Evolutionary conservation across 192 early-diverging fungal genomes (phyloP), one percentile per base, ranked within the genome.

Genomic region (Coemansia pectinata): DNA sequence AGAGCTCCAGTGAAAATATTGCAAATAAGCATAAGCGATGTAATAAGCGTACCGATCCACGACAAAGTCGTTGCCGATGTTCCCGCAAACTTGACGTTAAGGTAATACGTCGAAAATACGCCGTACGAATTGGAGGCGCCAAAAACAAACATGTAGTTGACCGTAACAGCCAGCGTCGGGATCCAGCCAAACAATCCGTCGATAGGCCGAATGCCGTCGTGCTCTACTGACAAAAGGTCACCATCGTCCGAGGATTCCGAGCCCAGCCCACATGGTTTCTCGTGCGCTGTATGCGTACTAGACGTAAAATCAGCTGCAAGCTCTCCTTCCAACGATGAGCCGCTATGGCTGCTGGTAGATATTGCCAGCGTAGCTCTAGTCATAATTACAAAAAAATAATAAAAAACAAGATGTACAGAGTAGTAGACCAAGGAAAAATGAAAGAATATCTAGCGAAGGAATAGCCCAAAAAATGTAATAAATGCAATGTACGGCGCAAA

Each of bases 31-130:
- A 82, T 76, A 29, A 69, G 44, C 1, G 62, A 60, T 6, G 79
- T 71, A 47, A 71, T 74, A 6, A 70, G 45, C 10, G 79, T 77
- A 7, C 75, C 79, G 11, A 82, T 77, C 79, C 79, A 82, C 3
- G 74, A 60, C 4, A 82, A 45, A 1, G 67, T 77, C 7, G 79
- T 59, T 0, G 79, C 79, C 1, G 79, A 50, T 1, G 67, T 71
- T 9, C 34, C 61, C 0, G 57, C 53, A 29, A 74, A 82, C 7
- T 50, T 62, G 10, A 58, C 59, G 21, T 73, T 82, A 5, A 82
- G 75, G 23, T 82, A 82, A 45, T 82, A 82, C 3, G 75, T 74
- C 7, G 71, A 74, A 45, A 77, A 82, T 8, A 77, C 74, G 63
- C 79, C 79, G 27, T 74, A 82, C 12, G 71, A 73, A 63, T 82